phyloP scores from a whole-genome alignment of 495 filamentous ascomycete species.

The Rusavskia elegans region DNA sequence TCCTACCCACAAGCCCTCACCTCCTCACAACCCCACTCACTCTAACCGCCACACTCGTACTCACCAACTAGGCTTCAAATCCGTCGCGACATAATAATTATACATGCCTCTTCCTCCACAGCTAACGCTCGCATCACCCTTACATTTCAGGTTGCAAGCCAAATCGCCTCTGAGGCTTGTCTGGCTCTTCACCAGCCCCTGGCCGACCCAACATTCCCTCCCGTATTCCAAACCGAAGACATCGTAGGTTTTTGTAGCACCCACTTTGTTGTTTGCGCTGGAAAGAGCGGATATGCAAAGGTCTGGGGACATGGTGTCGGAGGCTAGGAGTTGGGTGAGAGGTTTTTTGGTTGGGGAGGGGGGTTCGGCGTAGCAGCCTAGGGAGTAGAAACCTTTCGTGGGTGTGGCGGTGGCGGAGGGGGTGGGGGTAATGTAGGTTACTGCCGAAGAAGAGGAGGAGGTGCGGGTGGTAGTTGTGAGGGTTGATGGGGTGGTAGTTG shows the following conservation, averaged over 20 bases:
- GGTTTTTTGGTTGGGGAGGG: conserved; percentile 19
- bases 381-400: conserved; percentile 19
- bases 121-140: conserved; percentile 18
- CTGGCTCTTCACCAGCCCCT: conserved; percentile 11
- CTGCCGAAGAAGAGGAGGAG: neutral
- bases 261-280: neutral
- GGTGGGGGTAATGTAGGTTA: neutral
- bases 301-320: neutral
- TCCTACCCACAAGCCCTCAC: no score
- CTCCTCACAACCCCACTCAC: neutral
- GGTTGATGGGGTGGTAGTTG: conserved; percentile 2
- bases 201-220: conserved; percentile 33
- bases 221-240: conserved; percentile 22
- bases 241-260: neutral
- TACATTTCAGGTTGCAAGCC: conserved; percentile 36
- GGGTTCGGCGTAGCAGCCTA: conserved; percentile 32
- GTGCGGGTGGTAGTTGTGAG: conserved; percentile 6
- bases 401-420: neutral
- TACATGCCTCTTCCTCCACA: conserved; percentile 11
- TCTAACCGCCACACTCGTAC: neutral
- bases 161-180: conserved; percentile 9
- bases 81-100: neutral
- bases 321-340: neutral
- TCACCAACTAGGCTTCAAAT: neutral
- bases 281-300: neutral